A percentile compares a stretch with the other conserved stretches of the same genome.
Conservation (phyloP, 106 monocot species). For the Dendrobium catenatum region DNA sequence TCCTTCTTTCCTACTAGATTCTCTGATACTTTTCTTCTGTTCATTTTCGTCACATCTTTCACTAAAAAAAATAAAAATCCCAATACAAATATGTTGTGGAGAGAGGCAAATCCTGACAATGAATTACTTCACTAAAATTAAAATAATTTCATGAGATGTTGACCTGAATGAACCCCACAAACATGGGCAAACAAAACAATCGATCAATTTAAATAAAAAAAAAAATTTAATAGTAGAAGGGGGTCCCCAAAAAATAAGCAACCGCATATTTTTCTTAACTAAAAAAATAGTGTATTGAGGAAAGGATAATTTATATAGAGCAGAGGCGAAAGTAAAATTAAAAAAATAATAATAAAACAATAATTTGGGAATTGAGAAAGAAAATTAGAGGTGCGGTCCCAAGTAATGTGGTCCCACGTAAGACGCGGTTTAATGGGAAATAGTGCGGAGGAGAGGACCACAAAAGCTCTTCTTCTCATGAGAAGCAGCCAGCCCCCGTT, state of each 20-base stretch:
- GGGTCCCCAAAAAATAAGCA: not conserved
- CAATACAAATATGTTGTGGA: too few species aligned
- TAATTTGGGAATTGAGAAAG: not conserved
- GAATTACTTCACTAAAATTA: not conserved
- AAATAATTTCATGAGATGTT: not conserved
- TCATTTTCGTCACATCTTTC: too few species aligned
- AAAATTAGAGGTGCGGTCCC: not conserved
- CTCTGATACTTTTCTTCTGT: too few species aligned
- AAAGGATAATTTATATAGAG: not conserved
- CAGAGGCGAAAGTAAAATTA: not conserved
- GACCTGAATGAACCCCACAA: not conserved
- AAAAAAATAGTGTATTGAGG: not conserved
- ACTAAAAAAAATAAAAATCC: too few species aligned
- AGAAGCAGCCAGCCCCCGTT: conserved; percentile 3
- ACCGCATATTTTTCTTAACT: not conserved
- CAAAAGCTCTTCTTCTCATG: not conserved
- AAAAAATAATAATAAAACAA: not conserved
- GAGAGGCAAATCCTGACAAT: too few species aligned
- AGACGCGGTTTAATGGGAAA: conserved; percentile 10
- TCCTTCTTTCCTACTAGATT: too few species aligned
- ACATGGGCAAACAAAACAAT: not conserved
- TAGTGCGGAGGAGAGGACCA: conserved; percentile 3
- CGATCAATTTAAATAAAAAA: not conserved
- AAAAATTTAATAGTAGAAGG: not conserved
- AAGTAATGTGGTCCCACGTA: not conserved